Evolutionary conservation across 148 eudicot species (phyloP), one percentile per base, ranked within the genome.

Genomic region (Cornus florida): DNA sequence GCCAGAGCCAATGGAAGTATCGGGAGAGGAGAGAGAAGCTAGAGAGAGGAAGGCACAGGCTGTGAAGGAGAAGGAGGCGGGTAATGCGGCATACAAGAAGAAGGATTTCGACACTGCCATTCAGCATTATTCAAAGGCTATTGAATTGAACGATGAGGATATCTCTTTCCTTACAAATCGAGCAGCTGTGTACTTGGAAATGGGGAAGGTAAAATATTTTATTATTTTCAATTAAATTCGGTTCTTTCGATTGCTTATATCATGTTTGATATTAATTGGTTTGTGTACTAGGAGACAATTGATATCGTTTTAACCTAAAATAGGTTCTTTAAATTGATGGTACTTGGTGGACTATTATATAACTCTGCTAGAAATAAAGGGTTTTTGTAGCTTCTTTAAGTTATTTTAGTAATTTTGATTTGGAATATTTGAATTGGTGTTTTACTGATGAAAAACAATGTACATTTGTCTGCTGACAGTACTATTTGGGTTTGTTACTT

Each of bases 151-250:
- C 72, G 98, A 94, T 82, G 88, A 85, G 38, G 99, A 94, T 84
- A 91, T 97, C 19, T 97, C 98, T 11, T 97, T 92, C 83, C 80
- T 97, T 73, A 97, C 99, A 12, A 97, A 97, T 62, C 76, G 97
- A n/a, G 99, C 99, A 64, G 98, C 99, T 33, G 99, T 97, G 20
- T 97, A 88, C 75, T 71, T 97, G 82, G 98, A 97, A 87, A 97
- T 91, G 97, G 96, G 93, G 31, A 89, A 93, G 98, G 99, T 96
- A 91, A 43, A 43, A 43, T 35, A 35, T 6, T 43, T 43, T 43
- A 43, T 43, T 28, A 28, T 28, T 28, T 43, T 43, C 3, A 41
- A 0, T 41, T 43, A 43, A 43, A 43, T 43, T 43, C 1, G 9
- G 48, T 43, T 43, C 1, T 43, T 43, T 43, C 8, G 48, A 43